phyloP scores from a whole-genome alignment of 805 yeast genomes.

The Starmerella vitae region DNA sequence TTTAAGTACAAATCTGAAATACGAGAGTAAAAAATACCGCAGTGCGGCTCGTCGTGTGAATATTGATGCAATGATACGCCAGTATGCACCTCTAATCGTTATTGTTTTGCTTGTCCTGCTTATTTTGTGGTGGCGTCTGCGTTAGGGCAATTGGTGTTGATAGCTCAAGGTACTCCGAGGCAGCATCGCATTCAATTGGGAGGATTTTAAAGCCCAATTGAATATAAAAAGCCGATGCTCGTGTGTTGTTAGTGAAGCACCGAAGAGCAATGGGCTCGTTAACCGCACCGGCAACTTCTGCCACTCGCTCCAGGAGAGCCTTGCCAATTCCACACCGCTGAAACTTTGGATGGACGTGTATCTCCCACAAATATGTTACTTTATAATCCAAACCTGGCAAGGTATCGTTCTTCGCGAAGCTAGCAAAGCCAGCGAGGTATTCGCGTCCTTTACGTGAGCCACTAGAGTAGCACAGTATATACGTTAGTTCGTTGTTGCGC shows the following conservation, averaged over 20 bases:
- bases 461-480: conserved; percentile 4
- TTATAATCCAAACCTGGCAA: neutral
- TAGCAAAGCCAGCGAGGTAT: conserved; percentile 14
- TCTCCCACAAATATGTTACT: conserved; percentile 14
- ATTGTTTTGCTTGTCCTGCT: conserved; percentile 56
- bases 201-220: conserved; percentile 6
- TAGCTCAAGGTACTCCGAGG: neutral
- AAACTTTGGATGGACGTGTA: conserved; percentile 13
- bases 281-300: neutral
- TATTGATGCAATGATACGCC: conserved; percentile 72
- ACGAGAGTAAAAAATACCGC: conserved; percentile 75
- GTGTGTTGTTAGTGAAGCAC: conserved; percentile 10
- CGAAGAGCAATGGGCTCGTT: conserved; percentile 8
- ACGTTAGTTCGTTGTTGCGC: conserved; percentile 7
- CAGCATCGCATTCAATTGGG: neutral
- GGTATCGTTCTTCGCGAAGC: conserved; percentile 7
- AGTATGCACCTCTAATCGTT: conserved; percentile 77
- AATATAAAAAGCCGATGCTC: conserved; percentile 11
- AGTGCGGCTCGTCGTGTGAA: conserved; percentile 84
- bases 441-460: too few species aligned
- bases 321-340: conserved; percentile 12
- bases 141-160: conserved; percentile 22
- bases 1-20: conserved; percentile 61
- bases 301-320: conserved; percentile 3
- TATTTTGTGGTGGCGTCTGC: conserved; percentile 68